These are phyloP conservation scores for Hyphodiscus hymeniophilus DNA, from an alignment of 495 filamentous ascomycete genomes.

Conservation along the genomic window DNA sequence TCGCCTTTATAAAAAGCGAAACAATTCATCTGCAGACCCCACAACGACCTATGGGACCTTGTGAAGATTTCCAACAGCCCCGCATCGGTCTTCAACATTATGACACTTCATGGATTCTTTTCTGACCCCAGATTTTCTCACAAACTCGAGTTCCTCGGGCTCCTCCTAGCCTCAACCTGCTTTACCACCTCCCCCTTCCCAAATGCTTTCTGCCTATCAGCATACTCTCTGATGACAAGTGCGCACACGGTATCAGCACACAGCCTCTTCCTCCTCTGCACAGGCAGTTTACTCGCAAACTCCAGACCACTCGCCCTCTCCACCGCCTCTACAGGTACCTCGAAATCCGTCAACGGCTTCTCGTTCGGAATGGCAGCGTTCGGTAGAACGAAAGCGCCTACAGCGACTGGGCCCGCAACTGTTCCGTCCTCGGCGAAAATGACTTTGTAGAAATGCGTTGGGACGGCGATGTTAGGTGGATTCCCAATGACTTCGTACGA, in stretches of 20 bases:
- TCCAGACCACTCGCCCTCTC: slow-evolving; percentile 88
- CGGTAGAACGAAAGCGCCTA: slow-evolving; percentile 92
- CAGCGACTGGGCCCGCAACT: slow-evolving; percentile 65
- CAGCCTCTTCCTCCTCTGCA: slow-evolving; percentile 62
- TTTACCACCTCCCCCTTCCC: slow-evolving; percentile 23
- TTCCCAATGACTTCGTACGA: slow-evolving; percentile 94
- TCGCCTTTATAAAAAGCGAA: too few species aligned
- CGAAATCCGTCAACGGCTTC: slow-evolving; percentile 78
- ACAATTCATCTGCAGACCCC: too few species aligned
- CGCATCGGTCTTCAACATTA: too few species aligned
- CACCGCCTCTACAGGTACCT: slow-evolving; percentile 86
- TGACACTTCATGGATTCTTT: too few species aligned
- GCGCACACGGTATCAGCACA: slow-evolving; percentile 81
- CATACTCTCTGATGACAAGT: slow-evolving; percentile 72
- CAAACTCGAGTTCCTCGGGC: slow-evolving; percentile 19
- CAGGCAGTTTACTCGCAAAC: slow-evolving; percentile 73
- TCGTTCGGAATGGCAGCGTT: slow-evolving; percentile 86
- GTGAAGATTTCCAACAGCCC: too few species aligned
- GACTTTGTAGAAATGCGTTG: slow-evolving; percentile 98
- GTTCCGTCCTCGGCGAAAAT: slow-evolving; percentile 86
- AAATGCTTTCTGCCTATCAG: slow-evolving; percentile 53
- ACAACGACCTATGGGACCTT: too few species aligned
- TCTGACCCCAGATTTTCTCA: not conserved
- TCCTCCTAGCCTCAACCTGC: slow-evolving; percentile 11
- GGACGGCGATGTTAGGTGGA: slow-evolving; percentile 91